Percentiles rank a stretch among this genome's conserved stretches.
Evolutionary conservation across 345 rosid species (phyloP).

Genomic region (Kernera saxatilis): DNA sequence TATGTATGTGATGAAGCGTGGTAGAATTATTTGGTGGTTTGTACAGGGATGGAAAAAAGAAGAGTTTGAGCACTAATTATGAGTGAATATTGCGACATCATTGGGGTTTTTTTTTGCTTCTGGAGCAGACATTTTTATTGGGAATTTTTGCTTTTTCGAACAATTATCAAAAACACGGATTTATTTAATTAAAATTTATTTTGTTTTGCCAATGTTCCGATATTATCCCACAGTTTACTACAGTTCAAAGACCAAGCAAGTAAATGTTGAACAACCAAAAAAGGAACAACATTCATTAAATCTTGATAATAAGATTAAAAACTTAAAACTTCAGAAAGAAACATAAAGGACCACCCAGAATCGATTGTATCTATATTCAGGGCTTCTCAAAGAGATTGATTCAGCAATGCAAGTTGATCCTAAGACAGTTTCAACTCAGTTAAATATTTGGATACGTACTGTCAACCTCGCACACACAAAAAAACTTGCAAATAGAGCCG

Average conservation of each 20-base stretch:
- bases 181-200: not conserved
- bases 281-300: not conserved
- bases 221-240: not conserved
- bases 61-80: not conserved
- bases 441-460: not conserved
- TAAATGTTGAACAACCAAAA: not conserved
- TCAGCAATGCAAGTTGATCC: not conserved
- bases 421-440: not conserved
- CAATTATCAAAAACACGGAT: not conserved
- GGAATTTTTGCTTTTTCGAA: not conserved
- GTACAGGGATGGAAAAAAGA: not conserved
- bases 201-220: not conserved
- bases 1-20: not conserved
- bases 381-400: not conserved
- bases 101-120: not conserved
- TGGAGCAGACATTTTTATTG: not conserved
- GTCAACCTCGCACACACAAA: conserved; percentile 1
- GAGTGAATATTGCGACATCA: not conserved
- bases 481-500: not conserved
- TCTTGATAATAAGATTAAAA: not conserved
- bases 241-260: not conserved
- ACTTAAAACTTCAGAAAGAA: not conserved
- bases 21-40: not conserved
- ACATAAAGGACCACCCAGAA: not conserved
- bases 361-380: not conserved